A percentile compares a stretch with the other conserved stretches of the same genome.
phyloP scores from a whole-genome alignment of 495 filamentous ascomycete genomes.

The Hamigera avellanea region DNA sequence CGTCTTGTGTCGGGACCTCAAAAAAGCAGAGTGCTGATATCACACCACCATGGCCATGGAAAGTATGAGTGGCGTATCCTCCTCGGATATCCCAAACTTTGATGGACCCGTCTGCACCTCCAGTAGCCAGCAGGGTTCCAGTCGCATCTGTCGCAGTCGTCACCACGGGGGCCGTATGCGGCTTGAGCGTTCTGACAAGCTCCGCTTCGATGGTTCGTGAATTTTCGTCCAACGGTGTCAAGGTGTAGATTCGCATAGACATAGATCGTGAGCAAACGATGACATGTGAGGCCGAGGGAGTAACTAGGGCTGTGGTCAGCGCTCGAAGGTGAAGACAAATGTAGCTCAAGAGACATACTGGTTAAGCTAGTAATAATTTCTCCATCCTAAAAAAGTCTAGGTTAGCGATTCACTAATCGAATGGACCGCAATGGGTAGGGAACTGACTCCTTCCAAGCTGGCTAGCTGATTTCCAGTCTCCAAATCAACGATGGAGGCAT shows the following conservation, averaged over 20 bases:
- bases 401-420: conserved; percentile 11
- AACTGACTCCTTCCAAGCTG: conserved; percentile 79
- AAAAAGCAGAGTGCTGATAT: conserved; percentile 91
- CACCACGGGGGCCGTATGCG: conserved; percentile 81
- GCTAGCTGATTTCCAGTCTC: conserved; percentile 71
- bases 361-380: conserved; percentile 81
- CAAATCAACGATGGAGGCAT: conserved; percentile 78
- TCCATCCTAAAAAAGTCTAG: conserved; percentile 58
- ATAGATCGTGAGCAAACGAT: conserved; percentile 86
- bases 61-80: conserved; percentile 88
- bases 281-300: conserved; percentile 76
- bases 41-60: conserved; percentile 81
- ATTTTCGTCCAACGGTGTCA: conserved; percentile 44
- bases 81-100: conserved; percentile 95
- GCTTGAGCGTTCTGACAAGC: conserved; percentile 70
- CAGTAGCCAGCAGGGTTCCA: conserved; percentile 82
- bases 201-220: conserved; percentile 46
- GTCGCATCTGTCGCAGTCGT: conserved; percentile 74
- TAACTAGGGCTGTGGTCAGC: conserved; percentile 41
- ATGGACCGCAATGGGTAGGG: not conserved
- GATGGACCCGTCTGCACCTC: conserved; percentile 79
- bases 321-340: conserved; percentile 9
- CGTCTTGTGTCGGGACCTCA: conserved; percentile 41
- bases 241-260: conserved; percentile 81
- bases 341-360: conserved; percentile 34